phyloP scores from a whole-genome alignment of 306 rosid species.

The Dryas drummondii region DNA sequence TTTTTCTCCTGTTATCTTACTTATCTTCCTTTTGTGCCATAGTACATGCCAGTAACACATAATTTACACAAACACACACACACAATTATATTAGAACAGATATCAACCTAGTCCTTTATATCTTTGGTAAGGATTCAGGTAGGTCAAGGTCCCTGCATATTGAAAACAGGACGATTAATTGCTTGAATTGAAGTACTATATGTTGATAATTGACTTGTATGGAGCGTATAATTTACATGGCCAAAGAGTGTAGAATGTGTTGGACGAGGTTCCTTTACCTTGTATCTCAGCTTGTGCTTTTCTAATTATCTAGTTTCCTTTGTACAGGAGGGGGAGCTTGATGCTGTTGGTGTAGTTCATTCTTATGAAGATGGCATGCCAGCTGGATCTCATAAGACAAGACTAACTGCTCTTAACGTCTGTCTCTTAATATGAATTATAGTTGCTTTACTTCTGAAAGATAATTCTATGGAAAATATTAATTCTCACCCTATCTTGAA shows the following conservation, averaged over 20 bases:
- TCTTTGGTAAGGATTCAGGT: background rate
- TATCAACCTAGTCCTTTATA: background rate
- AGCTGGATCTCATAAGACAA: slow-evolving; percentile 82
- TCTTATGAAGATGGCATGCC: slow-evolving; percentile 74
- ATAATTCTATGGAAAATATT: slow-evolving; percentile 17
- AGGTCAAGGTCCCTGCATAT: background rate
- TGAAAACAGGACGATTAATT: background rate
- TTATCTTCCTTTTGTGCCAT: background rate
- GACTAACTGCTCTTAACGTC: slow-evolving; percentile 82
- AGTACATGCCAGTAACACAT: background rate
- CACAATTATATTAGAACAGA: background rate
- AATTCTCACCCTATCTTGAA: slow-evolving; percentile 8
- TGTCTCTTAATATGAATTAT: slow-evolving; percentile 28
- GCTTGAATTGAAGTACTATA: background rate
- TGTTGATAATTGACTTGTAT: background rate
- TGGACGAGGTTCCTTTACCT: background rate
- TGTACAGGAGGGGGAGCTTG: slow-evolving; percentile 78
- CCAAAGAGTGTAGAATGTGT: background rate
- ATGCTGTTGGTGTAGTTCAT: slow-evolving; percentile 72
- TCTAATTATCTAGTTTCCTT: slow-evolving; percentile 20
- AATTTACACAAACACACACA: background rate
- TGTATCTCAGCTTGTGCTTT: slow-evolving; percentile 25
- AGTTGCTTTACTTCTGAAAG: slow-evolving; percentile 21
- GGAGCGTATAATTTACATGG: background rate
- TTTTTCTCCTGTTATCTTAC: background rate